Base-by-base conservation (phyloP, 2,329 filamentous ascomycete species). In the Aspergillus quadrilineatus region DNA sequence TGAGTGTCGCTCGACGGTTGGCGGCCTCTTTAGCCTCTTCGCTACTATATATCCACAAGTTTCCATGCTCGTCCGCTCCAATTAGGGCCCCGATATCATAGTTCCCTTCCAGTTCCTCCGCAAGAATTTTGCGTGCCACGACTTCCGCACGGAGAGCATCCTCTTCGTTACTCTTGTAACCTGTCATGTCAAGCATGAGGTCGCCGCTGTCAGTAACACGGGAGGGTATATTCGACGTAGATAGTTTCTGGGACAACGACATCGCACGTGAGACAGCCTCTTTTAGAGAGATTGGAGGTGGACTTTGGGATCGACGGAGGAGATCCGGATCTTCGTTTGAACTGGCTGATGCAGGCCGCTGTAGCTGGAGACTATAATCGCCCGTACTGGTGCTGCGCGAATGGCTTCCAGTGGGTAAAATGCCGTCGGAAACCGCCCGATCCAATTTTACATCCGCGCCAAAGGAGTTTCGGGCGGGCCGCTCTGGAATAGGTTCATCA, bases 1-100 rank as follows among this genome's bases (percentile, higher is more conserved):
- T 78, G 58, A 86, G 70, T 1, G 77, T 75, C 2, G 81, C 79
- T 65, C 81, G 80, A 37, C 88, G 87, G 77, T 88, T 88, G 32
- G 93, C 93, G 6, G 89, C 89, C 66, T 94, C 89, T 69, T 97
- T 97, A 26, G 94, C 92, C 69, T 96, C 92, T 73, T 97, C 92
- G 66, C 92, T 97, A 75, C 92, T 94, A 77, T 99, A 99, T 63
- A 99, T 97, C 93, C 94, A 97, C n/a, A 99, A 81, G 67, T 99
- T 99, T 6, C 94, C 94, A 58, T 94, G 86, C 68, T 96, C 92
- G 69, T 99, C 94, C 44, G 94, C 93, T 10, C 92, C 94, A 65
- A 99, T 96, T 30, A 99, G 81, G 1, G 93, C 89, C 5, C 94
- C 94, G 65, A 99, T 96, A 70, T 99, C 94, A 72, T 97, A 97